Conservation (phyloP, 176 grass and related monocot species). For the Calamus simplicifolius region DNA sequence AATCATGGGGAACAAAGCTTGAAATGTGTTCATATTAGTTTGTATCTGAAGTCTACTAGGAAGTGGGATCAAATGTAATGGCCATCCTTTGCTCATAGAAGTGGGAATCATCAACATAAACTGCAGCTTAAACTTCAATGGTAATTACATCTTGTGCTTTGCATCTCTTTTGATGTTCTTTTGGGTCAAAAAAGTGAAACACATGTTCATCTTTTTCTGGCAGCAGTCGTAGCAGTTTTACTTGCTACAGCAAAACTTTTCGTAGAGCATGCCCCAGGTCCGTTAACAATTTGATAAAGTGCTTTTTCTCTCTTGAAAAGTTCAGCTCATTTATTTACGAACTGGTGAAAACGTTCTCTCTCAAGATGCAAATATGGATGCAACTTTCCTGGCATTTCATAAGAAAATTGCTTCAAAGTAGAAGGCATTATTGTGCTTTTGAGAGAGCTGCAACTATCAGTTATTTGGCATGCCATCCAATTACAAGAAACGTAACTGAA, state of each 20-base stretch:
- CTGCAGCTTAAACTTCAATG: background rate
- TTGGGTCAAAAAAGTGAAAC: background rate
- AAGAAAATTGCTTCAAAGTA: too few species aligned
- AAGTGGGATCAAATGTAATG: conserved; percentile 2
- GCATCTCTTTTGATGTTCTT: background rate
- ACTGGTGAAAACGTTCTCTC: background rate
- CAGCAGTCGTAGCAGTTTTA: background rate
- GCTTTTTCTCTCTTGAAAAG: background rate
- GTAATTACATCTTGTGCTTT: background rate
- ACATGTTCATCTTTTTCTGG: background rate
- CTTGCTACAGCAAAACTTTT: background rate
- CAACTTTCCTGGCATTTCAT: too few species aligned
- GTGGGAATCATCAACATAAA: background rate
- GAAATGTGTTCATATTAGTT: background rate
- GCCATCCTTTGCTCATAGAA: conserved; percentile 4
- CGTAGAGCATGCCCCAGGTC: background rate
- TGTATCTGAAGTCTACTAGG: background rate
- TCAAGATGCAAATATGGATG: too few species aligned
- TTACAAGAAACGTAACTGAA: background rate
- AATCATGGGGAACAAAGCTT: background rate
- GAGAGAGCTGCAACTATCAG: conserved; percentile 5
- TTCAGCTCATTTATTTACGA: background rate
- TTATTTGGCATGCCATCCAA: conserved; percentile 6
- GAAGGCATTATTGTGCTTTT: too few species aligned
- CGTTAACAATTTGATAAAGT: background rate